Conservation (phyloP, 2,329 filamentous ascomycete genomes). For the Alternaria infectoria region DNA sequence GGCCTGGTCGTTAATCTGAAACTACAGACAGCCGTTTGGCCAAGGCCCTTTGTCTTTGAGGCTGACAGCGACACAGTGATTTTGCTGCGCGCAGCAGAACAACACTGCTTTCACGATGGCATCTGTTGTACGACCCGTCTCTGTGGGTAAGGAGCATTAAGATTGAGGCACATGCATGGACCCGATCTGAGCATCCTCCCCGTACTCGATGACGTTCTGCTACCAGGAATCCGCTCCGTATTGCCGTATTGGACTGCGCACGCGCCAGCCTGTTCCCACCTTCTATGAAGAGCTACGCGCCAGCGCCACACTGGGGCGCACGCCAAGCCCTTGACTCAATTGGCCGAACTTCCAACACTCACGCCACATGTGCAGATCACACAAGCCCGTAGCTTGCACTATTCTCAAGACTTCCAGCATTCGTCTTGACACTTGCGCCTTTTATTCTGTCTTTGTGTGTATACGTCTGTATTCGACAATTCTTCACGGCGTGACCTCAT, state of each 20-base stretch:
- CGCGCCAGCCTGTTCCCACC: not conserved
- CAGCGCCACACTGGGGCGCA: slow-evolving; percentile 1
- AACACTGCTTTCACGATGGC: not conserved
- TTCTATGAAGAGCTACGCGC: not conserved
- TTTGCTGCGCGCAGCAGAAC: not conserved
- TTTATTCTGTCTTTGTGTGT: not conserved
- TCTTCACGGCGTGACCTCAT: not conserved
- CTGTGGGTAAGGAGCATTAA: slow-evolving; percentile 8
- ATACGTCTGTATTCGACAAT: not conserved
- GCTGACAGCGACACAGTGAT: not conserved
- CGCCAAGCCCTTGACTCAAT: not conserved
- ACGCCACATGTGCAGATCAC: not conserved
- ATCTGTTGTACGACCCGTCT: not conserved
- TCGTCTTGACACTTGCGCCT: not conserved
- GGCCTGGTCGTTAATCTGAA: not conserved
- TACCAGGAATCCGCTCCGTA: slow-evolving; percentile 2
- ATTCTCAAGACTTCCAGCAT: not conserved
- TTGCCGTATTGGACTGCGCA: not conserved
- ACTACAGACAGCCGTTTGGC: not conserved
- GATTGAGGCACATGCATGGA: slow-evolving; percentile 7
- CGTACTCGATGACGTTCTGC: slow-evolving; percentile 16
- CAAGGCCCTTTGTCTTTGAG: not conserved
- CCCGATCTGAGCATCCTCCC: slow-evolving; percentile 13
- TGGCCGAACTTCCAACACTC: not conserved
- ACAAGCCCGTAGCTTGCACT: not conserved